Percentiles rank a stretch among this genome's conserved stretches.
Evolutionary conservation across 1,139 yeast genomes (phyloP).

Genomic region (Martiniozyma asiatica): DNA sequence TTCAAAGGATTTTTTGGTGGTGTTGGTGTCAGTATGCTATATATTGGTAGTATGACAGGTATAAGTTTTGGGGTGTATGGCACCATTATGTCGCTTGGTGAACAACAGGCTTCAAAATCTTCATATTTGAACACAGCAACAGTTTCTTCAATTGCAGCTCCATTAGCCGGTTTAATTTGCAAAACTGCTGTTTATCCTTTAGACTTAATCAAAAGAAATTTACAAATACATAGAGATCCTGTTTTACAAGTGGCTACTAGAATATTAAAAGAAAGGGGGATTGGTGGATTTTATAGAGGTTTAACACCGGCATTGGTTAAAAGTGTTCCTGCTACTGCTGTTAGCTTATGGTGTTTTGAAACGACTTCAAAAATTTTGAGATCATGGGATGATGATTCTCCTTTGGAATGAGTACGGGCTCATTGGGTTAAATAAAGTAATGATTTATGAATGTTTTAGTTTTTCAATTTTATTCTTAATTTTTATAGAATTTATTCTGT

Average conservation of each 20-base stretch:
- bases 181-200: conserved; percentile 74
- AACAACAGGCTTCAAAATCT: not conserved
- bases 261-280: conserved; percentile 45
- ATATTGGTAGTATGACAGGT: conserved; percentile 21
- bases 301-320: conserved; percentile 55
- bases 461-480: not conserved
- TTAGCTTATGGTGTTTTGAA: conserved; percentile 68
- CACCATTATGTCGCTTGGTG: conserved; percentile 6
- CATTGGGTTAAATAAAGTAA: too few species aligned
- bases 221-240: conserved; percentile 29
- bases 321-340: conserved; percentile 74
- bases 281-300: conserved; percentile 64
- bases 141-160: conserved; percentile 45
- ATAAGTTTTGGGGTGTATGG: conserved; percentile 22
- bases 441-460: not conserved
- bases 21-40: conserved; percentile 39
- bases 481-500: not conserved
- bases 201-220: conserved; percentile 69
- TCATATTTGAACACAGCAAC: conserved; percentile 4
- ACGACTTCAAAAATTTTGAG: conserved; percentile 14
- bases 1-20: conserved; percentile 68
- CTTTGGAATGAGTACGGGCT: too few species aligned
- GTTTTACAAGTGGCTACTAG: not conserved
- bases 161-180: conserved; percentile 64
- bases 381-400: too few species aligned